Conservation (phyloP, 371 early-diverging fungal species). For the Mucor irregularis region DNA sequence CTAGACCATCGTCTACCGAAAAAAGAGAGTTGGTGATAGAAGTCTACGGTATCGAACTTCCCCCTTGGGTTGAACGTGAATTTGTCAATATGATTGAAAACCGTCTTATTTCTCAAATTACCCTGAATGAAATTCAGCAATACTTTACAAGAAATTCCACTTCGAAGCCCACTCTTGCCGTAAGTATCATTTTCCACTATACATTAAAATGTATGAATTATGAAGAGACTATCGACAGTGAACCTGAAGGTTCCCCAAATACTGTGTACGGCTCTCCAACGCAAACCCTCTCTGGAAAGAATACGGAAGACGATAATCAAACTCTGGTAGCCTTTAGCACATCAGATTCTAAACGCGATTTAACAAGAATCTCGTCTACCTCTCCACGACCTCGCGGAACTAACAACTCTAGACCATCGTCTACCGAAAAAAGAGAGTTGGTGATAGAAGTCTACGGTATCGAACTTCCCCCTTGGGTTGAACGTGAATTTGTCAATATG, state of each 20-base stretch:
- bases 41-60: slow-evolving; percentile 74
- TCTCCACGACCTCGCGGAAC: slow-evolving; percentile 15
- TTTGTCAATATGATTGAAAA: slow-evolving; percentile 68
- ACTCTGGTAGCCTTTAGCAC: slow-evolving; percentile 10
- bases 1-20: slow-evolving; percentile 2
- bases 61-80: slow-evolving; percentile 66
- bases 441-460: slow-evolving; percentile 77
- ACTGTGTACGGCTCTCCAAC: slow-evolving; percentile 13
- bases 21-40: slow-evolving; percentile 63
- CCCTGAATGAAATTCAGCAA: slow-evolving; percentile 65
- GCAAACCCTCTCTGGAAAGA: slow-evolving; percentile 2
- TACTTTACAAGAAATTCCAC: slow-evolving; percentile 71
- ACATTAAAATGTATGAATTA: slow-evolving; percentile 38
- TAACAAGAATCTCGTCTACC: slow-evolving; percentile 1
- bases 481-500: slow-evolving; percentile 65
- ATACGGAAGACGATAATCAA: slow-evolving; percentile 9
- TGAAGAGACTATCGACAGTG: slow-evolving; percentile 20
- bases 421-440: slow-evolving; percentile 44
- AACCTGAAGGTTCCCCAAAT: slow-evolving; percentile 10
- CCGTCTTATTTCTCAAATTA: slow-evolving; percentile 62
- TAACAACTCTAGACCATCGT: slow-evolving; percentile 15
- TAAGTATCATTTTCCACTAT: slow-evolving; percentile 25
- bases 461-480: slow-evolving; percentile 65
- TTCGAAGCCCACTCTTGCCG: slow-evolving; percentile 65
- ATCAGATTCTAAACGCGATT: slow-evolving; percentile 12